Percentiles rank a stretch among this genome's conserved stretches.
These are phyloP conservation scores for Pseudogymnoascus pannorum DNA, from an alignment of 2,329 filamentous ascomycete genomes.

Conservation along the genomic window DNA sequence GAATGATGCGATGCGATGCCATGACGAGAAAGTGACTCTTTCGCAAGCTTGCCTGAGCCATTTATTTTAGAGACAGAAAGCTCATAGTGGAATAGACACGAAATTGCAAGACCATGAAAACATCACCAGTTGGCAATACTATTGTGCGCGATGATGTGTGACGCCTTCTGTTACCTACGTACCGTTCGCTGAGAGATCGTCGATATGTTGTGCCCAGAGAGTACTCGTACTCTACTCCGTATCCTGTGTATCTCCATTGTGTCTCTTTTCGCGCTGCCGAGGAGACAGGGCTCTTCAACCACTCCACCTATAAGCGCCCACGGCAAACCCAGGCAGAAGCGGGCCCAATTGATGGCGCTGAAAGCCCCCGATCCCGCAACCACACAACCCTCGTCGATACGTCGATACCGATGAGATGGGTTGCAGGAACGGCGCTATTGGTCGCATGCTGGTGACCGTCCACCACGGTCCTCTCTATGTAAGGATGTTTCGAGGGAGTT, in stretches of 20 bases:
- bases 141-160: neutral
- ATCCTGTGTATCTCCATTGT: neutral
- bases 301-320: constrained; percentile 6
- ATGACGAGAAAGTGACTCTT: constrained; percentile 6
- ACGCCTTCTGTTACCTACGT: neutral
- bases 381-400: constrained; percentile 5
- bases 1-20: neutral
- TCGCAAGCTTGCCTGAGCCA: neutral
- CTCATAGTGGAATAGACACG: neutral
- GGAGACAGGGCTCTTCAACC: neutral
- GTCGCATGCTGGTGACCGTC: neutral
- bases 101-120: constrained; percentile 6
- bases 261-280: constrained; percentile 7
- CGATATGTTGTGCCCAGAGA: neutral
- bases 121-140: neutral
- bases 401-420: neutral
- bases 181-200: neutral
- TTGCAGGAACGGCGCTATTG: constrained; percentile 6
- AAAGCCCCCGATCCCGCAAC: neutral
- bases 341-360: constrained; percentile 1
- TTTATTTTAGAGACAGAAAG: constrained; percentile 7
- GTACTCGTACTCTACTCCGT: too few relatives aligned
- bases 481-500: constrained; percentile 5
- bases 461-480: neutral
- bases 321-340: neutral